These are phyloP conservation scores for Curvularia verruculosa DNA, from an alignment of 2,329 filamentous ascomycete species.

Conservation along the genomic window DNA sequence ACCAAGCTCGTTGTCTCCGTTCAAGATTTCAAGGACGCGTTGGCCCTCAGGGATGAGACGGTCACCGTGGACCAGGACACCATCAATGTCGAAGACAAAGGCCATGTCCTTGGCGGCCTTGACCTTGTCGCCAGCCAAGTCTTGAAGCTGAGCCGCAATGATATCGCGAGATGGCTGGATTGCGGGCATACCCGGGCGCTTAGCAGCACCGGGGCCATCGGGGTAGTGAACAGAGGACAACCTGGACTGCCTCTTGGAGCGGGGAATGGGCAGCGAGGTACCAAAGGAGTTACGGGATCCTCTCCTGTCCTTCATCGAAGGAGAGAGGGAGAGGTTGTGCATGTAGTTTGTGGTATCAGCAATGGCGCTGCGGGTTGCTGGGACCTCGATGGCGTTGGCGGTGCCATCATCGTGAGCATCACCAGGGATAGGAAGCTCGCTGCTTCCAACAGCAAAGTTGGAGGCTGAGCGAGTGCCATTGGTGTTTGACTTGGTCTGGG, in stretches of 20 bases:
- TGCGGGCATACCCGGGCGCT: slow-evolving; percentile 63
- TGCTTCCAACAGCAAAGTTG: slow-evolving; percentile 32
- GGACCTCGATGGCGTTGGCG: slow-evolving; percentile 67
- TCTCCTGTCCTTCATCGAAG: slow-evolving; percentile 70
- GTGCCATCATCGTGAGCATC: slow-evolving; percentile 46
- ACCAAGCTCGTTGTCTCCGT: slow-evolving; percentile 76
- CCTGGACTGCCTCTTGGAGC: slow-evolving; percentile 71
- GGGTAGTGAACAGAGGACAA: slow-evolving; percentile 66
- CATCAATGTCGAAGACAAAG: slow-evolving; percentile 80
- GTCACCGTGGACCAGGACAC: slow-evolving; percentile 76
- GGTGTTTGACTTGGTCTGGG: slow-evolving; percentile 34
- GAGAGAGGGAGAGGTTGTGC: slow-evolving; percentile 72
- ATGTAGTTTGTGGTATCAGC: slow-evolving; percentile 72
- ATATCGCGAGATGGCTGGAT: slow-evolving; percentile 70
- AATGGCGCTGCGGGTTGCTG: slow-evolving; percentile 70
- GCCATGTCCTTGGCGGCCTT: slow-evolving; percentile 77
- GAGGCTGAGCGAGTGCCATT: slow-evolving; percentile 21
- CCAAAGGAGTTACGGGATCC: slow-evolving; percentile 79
- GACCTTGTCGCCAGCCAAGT: slow-evolving; percentile 69
- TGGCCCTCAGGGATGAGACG: slow-evolving; percentile 71
- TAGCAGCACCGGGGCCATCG: slow-evolving; percentile 53
- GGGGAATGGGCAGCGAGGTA: slow-evolving; percentile 72
- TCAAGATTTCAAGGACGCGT: slow-evolving; percentile 71
- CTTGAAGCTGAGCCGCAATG: slow-evolving; percentile 72
- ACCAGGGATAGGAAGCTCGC: slow-evolving; percentile 44